Evolutionary conservation across 208 protist genomes (phyloP).

Genomic region (Leishmania tarentolae): DNA sequence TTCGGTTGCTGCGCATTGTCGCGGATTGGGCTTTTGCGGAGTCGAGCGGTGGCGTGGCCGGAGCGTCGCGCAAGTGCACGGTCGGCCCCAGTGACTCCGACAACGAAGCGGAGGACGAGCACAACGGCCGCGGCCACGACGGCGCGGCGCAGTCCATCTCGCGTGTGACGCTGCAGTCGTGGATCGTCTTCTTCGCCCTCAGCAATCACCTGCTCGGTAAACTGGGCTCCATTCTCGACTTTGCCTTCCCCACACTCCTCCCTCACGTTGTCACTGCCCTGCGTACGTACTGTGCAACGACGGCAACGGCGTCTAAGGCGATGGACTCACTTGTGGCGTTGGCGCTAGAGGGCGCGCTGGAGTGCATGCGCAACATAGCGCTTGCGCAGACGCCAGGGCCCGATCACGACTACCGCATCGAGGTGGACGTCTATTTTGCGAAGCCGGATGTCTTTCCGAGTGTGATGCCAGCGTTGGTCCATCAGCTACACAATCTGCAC

Average conservation of each 20-base stretch:
- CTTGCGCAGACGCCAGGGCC: constrained; percentile 70
- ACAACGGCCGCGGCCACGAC: constrained; percentile 28
- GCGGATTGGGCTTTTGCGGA: constrained; percentile 83
- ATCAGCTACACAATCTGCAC: constrained; percentile 77
- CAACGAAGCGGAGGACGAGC: constrained; percentile 25
- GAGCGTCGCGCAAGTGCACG: constrained; percentile 8
- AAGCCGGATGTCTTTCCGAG: constrained; percentile 77
- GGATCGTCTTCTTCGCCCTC: constrained; percentile 83
- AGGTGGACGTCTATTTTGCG: constrained; percentile 72
- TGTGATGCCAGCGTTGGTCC: constrained; percentile 82
- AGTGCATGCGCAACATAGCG: constrained; percentile 70
- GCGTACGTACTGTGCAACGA: constrained; percentile 56
- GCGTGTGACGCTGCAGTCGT: constrained; percentile 67
- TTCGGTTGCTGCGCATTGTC: constrained; percentile 56
- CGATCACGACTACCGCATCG: constrained; percentile 80
- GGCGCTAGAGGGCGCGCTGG: constrained; percentile 70
- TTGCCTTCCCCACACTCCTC: constrained; percentile 66
- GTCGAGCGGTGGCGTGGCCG: constrained; percentile 26
- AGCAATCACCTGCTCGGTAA: constrained; percentile 77
- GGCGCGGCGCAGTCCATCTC: constrained; percentile 31
- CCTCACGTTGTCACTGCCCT: constrained; percentile 70
- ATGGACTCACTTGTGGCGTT: constrained; percentile 59
- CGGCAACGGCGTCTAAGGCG: constrained; percentile 30
- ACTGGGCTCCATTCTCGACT: constrained; percentile 80
- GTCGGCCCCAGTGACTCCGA: neutral